Conservation (phyloP, 192 early-diverging fungal species). For the Diversispora epigaea region DNA sequence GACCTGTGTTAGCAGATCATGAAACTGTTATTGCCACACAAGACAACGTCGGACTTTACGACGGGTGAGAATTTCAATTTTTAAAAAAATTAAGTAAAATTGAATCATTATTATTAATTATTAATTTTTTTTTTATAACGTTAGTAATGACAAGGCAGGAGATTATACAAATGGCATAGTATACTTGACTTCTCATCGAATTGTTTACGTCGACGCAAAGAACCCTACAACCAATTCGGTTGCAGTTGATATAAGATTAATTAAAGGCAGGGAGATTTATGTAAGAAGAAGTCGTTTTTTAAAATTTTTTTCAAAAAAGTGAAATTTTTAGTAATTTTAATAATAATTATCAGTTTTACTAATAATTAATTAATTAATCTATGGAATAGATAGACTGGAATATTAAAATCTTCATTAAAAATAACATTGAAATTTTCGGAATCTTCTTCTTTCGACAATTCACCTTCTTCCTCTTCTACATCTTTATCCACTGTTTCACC, state of each 20-base stretch:
- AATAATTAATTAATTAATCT: not conserved
- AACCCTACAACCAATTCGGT: slow-evolving; percentile 57
- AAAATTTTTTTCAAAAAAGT: not conserved
- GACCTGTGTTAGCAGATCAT: slow-evolving; percentile 51
- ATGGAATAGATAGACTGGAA: slow-evolving; percentile 28
- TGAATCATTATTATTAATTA: not conserved
- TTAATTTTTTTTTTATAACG: not conserved
- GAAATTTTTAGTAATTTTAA: not conserved
- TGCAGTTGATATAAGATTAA: slow-evolving; percentile 47
- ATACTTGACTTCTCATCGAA: slow-evolving; percentile 71
- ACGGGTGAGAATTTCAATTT: slow-evolving; percentile 50
- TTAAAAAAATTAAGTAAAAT: not conserved
- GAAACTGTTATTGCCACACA: slow-evolving; percentile 61
- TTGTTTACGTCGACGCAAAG: slow-evolving; percentile 78
- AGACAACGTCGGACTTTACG: slow-evolving; percentile 68
- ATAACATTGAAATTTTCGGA: slow-evolving; percentile 39
- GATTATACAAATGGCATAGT: slow-evolving; percentile 72
- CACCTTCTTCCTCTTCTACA: slow-evolving; percentile 27
- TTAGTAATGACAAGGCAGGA: slow-evolving; percentile 57
- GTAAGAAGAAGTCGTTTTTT: slow-evolving; percentile 33
- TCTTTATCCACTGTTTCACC: slow-evolving; percentile 23
- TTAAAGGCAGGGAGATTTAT: slow-evolving; percentile 50
- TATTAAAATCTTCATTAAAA: slow-evolving; percentile 65
- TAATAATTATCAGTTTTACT: not conserved
- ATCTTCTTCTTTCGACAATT: slow-evolving; percentile 10